Evolutionary conservation across 495 filamentous ascomycete species (phyloP), one percentile per base, ranked within the genome.

Genomic region (Penicillium robsamsonii): DNA sequence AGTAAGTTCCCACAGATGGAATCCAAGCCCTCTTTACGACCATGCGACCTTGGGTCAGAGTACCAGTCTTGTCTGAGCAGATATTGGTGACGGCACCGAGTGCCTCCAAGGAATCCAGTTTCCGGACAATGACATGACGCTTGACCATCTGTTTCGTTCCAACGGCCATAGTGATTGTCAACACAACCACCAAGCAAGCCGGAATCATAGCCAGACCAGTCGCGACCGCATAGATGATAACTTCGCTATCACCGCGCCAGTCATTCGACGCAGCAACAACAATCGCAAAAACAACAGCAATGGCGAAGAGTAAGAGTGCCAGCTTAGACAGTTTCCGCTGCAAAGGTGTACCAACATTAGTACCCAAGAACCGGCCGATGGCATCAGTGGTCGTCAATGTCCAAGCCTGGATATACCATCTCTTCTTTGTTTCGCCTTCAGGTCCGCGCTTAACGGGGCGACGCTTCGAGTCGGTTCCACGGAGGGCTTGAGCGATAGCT

Each of bases 1-100:
- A 81, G 62, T 84, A 87, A 0, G 82, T 86, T 22, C 86, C 86
- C 37, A 68, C 30, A 0, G 76, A 79, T 0, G 89, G 90, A 48
- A 94, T 76, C 90, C 90, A 96, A 3, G 84, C 88, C 60, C 90
- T 88, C 56, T 86, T 84, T 15, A 89, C 84, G 12, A 93, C 86
- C 91, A 95, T 95, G 63, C 73, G 58, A 53, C 87, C 87, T 66
- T 89, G 87, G 1, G 87, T 88, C 27, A 89, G 68, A 12, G 86
- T 88, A 15, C 86, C 86, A 17, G 86, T 89, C 65, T 88, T 89
- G 60, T 88, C 86, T 1, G 85, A 87, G 64, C 86, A 89, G 49
- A 89, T 87, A 59, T 87, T 81, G 24, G 84, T 86, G n/a, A 87
- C 82, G 35, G 79, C 85, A 15, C 86, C 86, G 20, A 89, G 73